Conservation (phyloP, 208 protist species). For the Trypanosoma lewisi region DNA sequence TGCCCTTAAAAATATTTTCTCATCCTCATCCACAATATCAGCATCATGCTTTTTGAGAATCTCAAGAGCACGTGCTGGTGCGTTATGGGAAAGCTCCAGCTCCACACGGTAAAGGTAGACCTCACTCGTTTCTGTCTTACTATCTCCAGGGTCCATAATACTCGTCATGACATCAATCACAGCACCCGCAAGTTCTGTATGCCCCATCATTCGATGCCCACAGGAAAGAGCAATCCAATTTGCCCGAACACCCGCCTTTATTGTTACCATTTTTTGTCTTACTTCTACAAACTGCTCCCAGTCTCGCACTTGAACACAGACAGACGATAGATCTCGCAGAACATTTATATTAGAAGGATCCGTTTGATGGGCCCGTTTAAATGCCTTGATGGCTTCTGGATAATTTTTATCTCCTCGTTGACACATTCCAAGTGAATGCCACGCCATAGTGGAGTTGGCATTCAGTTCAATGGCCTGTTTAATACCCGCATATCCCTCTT, state of each 20-base stretch:
- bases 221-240: conserved; percentile 88
- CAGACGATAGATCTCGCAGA: conserved; percentile 83
- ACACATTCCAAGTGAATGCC: conserved; percentile 94
- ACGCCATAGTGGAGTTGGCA: conserved; percentile 82
- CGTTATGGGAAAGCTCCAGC: conserved; percentile 63
- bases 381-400: conserved; percentile 90
- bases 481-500: conserved; percentile 64
- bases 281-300: conserved; percentile 87
- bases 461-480: conserved; percentile 53
- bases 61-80: conserved; percentile 57
- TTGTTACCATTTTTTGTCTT: conserved; percentile 83
- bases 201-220: conserved; percentile 71
- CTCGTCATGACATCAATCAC: conserved; percentile 77
- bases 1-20: conserved; percentile 60
- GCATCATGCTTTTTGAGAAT: conserved; percentile 75
- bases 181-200: conserved; percentile 65
- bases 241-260: conserved; percentile 80
- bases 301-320: conserved; percentile 93
- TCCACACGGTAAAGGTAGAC: conserved; percentile 70
- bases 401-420: conserved; percentile 91
- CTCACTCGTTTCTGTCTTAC: conserved; percentile 72
- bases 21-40: conserved; percentile 63
- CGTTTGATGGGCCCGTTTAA: conserved; percentile 72
- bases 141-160: conserved; percentile 78
- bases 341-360: conserved; percentile 86